These are phyloP conservation scores for Pisolithus orientalis DNA, from an alignment of 768 basidiomycete species.

Conservation along the genomic window DNA sequence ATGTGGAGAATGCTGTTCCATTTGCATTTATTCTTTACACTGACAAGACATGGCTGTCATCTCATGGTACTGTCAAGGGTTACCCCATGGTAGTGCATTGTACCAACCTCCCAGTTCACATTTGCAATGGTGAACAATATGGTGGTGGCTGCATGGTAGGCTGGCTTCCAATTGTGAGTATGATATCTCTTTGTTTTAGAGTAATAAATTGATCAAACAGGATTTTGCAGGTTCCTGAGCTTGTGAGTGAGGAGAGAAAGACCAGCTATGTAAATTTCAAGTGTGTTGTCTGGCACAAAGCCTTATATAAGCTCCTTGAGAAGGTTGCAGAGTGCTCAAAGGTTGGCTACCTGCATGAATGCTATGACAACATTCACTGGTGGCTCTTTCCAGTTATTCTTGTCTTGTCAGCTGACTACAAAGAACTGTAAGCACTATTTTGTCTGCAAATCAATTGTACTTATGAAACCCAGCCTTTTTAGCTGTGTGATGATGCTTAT, in stretches of 20 bases:
- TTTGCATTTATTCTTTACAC: slow-evolving; percentile 33
- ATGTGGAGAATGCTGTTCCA: slow-evolving; percentile 12
- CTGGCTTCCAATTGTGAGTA: slow-evolving; percentile 33
- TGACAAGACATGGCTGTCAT: slow-evolving; percentile 33
- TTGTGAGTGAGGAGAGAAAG: too few relatives aligned
- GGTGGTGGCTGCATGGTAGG: slow-evolving; percentile 33
- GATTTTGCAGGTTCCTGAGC: too few relatives aligned
- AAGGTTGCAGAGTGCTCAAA: slow-evolving; percentile 13
- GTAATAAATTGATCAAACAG: too few relatives aligned
- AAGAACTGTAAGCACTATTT: too few relatives aligned
- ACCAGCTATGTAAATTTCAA: too few relatives aligned
- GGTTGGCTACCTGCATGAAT: slow-evolving; percentile 16
- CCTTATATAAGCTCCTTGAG: slow-evolving; percentile 25
- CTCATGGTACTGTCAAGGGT: slow-evolving; percentile 31
- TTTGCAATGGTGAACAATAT: slow-evolving; percentile 28
- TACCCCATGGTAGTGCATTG: slow-evolving; percentile 29
- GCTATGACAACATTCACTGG: slow-evolving; percentile 25
- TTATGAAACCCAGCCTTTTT: too few relatives aligned
- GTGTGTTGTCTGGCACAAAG: too few relatives aligned
- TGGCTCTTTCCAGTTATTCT: too few relatives aligned
- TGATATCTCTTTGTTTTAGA: too few relatives aligned
- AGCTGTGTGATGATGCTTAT: too few relatives aligned
- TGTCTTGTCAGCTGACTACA: too few relatives aligned
- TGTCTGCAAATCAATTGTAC: too few relatives aligned
- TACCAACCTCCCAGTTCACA: slow-evolving; percentile 26